Conservation (phyloP, 352 stramenopile species). For the Pythium aquatile region DNA sequence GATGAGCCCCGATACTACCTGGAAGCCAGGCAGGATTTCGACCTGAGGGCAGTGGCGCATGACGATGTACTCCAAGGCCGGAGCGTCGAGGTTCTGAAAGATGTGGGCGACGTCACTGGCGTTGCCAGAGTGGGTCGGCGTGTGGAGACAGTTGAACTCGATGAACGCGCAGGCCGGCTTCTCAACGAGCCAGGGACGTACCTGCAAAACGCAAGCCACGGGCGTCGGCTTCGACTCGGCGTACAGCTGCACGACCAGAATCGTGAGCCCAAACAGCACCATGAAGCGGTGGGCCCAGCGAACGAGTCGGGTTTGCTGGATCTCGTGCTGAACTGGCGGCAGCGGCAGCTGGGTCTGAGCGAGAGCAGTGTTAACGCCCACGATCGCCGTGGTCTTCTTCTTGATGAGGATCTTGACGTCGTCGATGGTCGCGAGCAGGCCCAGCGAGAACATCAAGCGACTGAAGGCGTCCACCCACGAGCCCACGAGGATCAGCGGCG, state of each 20-base stretch:
- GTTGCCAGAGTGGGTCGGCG: background rate
- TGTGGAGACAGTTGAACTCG: conserved; percentile 17
- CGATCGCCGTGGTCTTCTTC: background rate
- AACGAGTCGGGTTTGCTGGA: background rate
- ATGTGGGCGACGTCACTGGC: conserved; percentile 7
- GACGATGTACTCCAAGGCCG: conserved; percentile 27
- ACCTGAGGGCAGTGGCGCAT: conserved; percentile 40
- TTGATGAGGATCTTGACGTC: conserved; percentile 22
- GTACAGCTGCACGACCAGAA: conserved; percentile 13
- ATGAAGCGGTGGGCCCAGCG: conserved; percentile 8
- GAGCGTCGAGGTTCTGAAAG: conserved; percentile 25
- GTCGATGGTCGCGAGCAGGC: conserved; percentile 18
- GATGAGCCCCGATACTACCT: conserved; percentile 28
- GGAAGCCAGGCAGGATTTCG: conserved; percentile 29
- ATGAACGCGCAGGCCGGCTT: conserved; percentile 15
- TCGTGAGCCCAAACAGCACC: conserved; percentile 4
- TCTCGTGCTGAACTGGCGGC: too few relatives aligned
- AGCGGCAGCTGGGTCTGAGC: too few relatives aligned
- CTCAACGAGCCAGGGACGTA: conserved; percentile 15
- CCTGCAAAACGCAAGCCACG: background rate
- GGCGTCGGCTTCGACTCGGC: conserved; percentile 2
- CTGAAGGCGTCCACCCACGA: conserved; percentile 13
- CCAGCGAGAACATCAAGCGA: conserved; percentile 21
- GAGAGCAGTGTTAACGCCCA: too few relatives aligned
- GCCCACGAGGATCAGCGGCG: conserved; percentile 8